Evolutionary conservation across 805 yeast species (phyloP).

Genomic region (Candida xiaguanensis): DNA sequence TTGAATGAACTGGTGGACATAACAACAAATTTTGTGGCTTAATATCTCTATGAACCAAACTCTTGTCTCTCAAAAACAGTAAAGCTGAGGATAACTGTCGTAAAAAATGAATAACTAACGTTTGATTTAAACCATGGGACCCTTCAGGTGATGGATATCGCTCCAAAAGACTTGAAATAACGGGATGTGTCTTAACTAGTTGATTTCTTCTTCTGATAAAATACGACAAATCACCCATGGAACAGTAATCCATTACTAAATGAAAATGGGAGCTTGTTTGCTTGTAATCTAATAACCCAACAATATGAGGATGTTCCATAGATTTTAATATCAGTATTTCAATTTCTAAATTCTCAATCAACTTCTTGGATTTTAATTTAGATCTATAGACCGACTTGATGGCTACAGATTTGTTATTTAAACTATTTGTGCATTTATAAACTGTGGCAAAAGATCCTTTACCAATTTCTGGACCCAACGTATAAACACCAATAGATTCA

Average conservation of each 20-base stretch:
- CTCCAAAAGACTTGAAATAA: conserved; percentile 68
- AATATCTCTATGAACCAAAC: conserved; percentile 90
- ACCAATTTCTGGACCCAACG: conserved; percentile 83
- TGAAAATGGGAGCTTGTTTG: conserved; percentile 78
- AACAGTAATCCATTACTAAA: conserved; percentile 93
- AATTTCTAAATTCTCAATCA: conserved; percentile 85
- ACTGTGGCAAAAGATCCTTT: conserved; percentile 96
- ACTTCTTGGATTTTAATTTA: conserved; percentile 77
- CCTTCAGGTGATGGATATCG: conserved; percentile 80
- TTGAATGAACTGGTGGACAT: conserved; percentile 75
- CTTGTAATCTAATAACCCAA: conserved; percentile 76
- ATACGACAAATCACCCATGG: conserved; percentile 88
- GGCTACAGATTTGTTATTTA: conserved; percentile 66
- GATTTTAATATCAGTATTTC: conserved; percentile 88
- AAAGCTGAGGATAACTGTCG: conserved; percentile 85
- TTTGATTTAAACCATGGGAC: conserved; percentile 75
- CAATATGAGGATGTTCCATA: conserved; percentile 90
- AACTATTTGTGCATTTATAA: conserved; percentile 68
- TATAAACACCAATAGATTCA: conserved; percentile 43
- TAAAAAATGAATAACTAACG: conserved; percentile 75
- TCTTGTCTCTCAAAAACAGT: conserved; percentile 73
- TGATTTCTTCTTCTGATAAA: conserved; percentile 77
- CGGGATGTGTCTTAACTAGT: conserved; percentile 70
- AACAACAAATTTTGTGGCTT: conserved; percentile 88
- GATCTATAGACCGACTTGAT: conserved; percentile 83